Conservation (phyloP, 495 filamentous ascomycete species). For the Annulohypoxylon stygium region DNA sequence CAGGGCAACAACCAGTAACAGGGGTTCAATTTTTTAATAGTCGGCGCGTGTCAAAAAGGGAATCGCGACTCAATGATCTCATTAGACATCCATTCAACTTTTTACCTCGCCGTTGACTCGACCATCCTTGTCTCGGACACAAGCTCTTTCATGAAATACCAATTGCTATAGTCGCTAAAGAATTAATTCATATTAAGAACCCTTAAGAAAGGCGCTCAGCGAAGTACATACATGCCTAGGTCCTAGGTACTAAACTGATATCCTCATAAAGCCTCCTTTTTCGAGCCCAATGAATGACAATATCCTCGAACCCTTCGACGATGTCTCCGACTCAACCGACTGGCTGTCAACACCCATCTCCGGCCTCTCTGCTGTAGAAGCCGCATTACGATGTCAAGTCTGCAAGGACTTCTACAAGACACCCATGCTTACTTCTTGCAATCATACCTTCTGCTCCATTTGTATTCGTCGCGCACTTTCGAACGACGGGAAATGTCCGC, state of each 20-base stretch:
- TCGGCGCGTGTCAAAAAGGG: conserved; percentile 20
- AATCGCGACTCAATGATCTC: conserved; percentile 45
- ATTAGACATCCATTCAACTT: conserved; percentile 11
- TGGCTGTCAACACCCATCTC: conserved; percentile 87
- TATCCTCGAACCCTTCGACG: conserved; percentile 54
- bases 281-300: conserved; percentile 33
- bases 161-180: background rate
- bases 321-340: conserved; percentile 90
- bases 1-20: conserved; percentile 17
- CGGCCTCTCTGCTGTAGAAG: conserved; percentile 80
- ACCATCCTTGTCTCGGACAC: no score
- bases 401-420: conserved; percentile 97
- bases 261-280: background rate
- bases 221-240: background rate
- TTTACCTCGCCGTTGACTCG: background rate
- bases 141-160: no score
- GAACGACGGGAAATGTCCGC: conserved; percentile 85
- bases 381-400: conserved; percentile 90
- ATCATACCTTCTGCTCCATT: conserved; percentile 95
- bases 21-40: conserved; percentile 31
- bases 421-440: conserved; percentile 94
- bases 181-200: background rate
- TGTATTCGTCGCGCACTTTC: conserved; percentile 90
- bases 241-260: no score
- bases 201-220: background rate